A percentile compares a stretch with the other conserved stretches of the same genome.
phyloP scores from a whole-genome alignment of 306 rosid species.

The Acacia crassicarpa region DNA sequence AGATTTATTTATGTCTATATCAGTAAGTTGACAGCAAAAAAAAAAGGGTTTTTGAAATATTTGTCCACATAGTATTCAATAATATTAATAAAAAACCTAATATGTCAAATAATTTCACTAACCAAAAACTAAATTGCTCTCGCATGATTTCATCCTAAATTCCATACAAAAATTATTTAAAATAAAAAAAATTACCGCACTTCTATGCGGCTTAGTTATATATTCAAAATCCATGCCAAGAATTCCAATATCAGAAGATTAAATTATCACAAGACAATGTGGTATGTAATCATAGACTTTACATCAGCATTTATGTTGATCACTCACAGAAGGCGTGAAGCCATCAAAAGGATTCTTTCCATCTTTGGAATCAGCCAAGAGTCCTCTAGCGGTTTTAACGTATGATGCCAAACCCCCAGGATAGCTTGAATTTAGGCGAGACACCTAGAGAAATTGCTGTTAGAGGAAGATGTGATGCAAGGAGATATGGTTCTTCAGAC shows the following conservation, averaged over 20 bases:
- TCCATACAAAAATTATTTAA: neutral
- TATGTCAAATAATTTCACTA: neutral
- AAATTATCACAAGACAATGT: neutral
- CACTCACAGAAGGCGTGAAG: conserved; percentile 93
- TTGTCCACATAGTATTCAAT: neutral
- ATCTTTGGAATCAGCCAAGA: conserved; percentile 83
- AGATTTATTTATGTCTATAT: neutral
- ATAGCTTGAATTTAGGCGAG: conserved; percentile 74
- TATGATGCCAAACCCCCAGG: conserved; percentile 85
- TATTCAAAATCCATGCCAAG: neutral
- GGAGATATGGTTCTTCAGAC: neutral
- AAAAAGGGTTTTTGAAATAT: neutral
- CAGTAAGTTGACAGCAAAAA: neutral
- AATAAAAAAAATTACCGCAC: neutral
- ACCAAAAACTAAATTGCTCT: neutral
- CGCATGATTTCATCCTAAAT: neutral
- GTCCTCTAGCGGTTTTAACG: conserved; percentile 73
- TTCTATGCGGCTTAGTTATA: neutral
- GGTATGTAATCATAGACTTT: neutral
- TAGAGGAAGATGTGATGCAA: neutral
- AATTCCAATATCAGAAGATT: neutral
- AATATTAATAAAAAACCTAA: neutral
- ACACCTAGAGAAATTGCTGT: conserved; percentile 52
- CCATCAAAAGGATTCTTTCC: conserved; percentile 91
- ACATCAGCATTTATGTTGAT: neutral